Conservation (phyloP, 495 filamentous ascomycete genomes). For the Penicillium mononematosum region DNA sequence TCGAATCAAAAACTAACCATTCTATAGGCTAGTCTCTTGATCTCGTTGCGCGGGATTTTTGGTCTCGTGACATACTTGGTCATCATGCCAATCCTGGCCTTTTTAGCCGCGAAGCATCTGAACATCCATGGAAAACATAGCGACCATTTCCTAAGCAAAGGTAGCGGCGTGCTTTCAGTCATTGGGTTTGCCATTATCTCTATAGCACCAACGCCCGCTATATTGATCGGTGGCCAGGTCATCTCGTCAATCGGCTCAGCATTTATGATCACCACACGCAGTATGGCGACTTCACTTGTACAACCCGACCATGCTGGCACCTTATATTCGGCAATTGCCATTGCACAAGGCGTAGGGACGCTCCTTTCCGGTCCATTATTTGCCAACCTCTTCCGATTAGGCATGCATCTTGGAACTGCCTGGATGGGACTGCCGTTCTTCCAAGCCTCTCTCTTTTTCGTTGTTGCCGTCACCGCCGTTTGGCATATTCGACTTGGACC, state of each 20-base stretch:
- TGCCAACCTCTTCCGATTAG: slow-evolving; percentile 36
- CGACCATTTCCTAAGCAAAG: slow-evolving; percentile 37
- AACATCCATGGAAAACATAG: slow-evolving; percentile 29
- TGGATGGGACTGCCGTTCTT: slow-evolving; percentile 39
- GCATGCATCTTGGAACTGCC: slow-evolving; percentile 36
- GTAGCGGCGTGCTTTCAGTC: slow-evolving; percentile 26
- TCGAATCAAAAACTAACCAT: slow-evolving; percentile 8
- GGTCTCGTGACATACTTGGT: slow-evolving; percentile 32
- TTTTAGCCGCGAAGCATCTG: slow-evolving; percentile 22
- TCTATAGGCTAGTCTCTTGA: slow-evolving; percentile 38
- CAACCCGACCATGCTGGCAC: slow-evolving; percentile 33
- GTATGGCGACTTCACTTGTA: slow-evolving; percentile 38
- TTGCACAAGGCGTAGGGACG: slow-evolving; percentile 31
- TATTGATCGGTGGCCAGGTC: slow-evolving; percentile 38
- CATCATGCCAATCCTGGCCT: slow-evolving; percentile 33
- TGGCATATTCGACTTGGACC: slow-evolving; percentile 16
- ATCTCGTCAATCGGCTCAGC: slow-evolving; percentile 36
- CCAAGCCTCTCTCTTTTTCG: slow-evolving; percentile 23
- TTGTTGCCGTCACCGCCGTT: slow-evolving; percentile 18
- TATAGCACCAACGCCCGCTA: slow-evolving; percentile 28
- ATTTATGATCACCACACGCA: slow-evolving; percentile 33
- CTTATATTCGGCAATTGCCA: slow-evolving; percentile 35
- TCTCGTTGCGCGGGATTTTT: slow-evolving; percentile 41
- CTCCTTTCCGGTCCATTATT: slow-evolving; percentile 38
- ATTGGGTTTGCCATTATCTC: slow-evolving; percentile 34